Evolutionary conservation across 2,329 filamentous ascomycete species (phyloP).

Genomic region (Xylaria hypoxylon): DNA sequence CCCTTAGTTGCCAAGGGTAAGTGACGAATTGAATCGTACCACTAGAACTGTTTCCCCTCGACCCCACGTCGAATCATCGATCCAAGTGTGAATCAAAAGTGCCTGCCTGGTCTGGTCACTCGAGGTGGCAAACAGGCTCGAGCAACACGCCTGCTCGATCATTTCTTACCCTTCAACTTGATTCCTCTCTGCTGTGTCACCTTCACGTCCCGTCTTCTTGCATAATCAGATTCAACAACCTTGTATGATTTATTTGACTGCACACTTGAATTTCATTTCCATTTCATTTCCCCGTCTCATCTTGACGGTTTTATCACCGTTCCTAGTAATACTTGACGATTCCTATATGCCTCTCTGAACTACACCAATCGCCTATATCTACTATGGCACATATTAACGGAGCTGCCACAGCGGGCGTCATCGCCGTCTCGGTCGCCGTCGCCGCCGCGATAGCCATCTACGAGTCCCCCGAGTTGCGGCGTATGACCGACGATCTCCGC

Average conservation of each 20-base stretch:
- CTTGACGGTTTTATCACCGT: constrained; percentile 1
- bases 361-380: constrained; percentile 1
- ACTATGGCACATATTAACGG: constrained; percentile 68
- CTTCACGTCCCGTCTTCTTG: constrained; percentile 7
- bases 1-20: constrained; percentile 55
- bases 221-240: neutral
- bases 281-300: constrained; percentile 1
- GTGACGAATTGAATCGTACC: constrained; percentile 39
- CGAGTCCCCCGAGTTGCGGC: constrained; percentile 72
- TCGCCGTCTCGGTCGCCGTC: constrained; percentile 68
- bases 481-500: constrained; percentile 70
- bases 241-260: neutral
- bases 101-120: constrained; percentile 43
- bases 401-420: constrained; percentile 67
- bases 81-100: constrained; percentile 43
- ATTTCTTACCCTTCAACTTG: constrained; percentile 9
- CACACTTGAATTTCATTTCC: neutral
- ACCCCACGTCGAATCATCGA: constrained; percentile 43
- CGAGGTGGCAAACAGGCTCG: constrained; percentile 42
- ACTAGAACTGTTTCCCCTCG: constrained; percentile 16
- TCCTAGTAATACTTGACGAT: neutral
- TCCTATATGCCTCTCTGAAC: constrained; percentile 4
- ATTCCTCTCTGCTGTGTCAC: constrained; percentile 20
- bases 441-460: constrained; percentile 71
- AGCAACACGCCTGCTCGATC: constrained; percentile 42